Evolutionary conservation across 176 grass and related monocot genomes (phyloP), one percentile per base, ranked within the genome.

Genomic region (Oryza brachyantha): DNA sequence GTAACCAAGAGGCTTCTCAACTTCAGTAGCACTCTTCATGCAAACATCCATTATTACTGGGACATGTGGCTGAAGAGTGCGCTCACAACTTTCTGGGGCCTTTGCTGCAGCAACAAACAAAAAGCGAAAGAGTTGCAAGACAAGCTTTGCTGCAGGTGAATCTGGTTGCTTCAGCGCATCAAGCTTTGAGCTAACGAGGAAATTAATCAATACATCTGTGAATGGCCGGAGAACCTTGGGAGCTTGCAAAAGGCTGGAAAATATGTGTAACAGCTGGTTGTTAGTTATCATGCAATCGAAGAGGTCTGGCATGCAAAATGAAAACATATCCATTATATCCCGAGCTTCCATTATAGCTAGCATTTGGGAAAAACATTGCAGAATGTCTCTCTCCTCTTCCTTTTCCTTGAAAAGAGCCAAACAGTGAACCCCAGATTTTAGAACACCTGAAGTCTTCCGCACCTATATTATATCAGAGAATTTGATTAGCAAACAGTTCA

Each of bases 311-410:
- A 99, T 87, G 74, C 92, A 99, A 35, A 99, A 90, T n/a, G 96
- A 99, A 36, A 99, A 95, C 83, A 99, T 92, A 41, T 99, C 96
- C 96, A 99, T 99, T 42, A 99, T 87, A 83, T 99, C 96, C 8
- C 96, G 92, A 57, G 92, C 90, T 75, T 99, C 96, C 92, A 95
- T 95, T 88, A 99, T 93, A 85, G 87, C 86, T 66, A 99, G 41
- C 84, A 95, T 95, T 76, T 93, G 96, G 21, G 96, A 95, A 58
- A 99, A 99, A 57, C 85, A 85, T 74, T 99, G 92, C 61, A 99
- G 74, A 73, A 99, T 95, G 73, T 99, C 96, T 67, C 96, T 89
- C 65, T 99, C 96, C 37, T 99, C 96, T 6, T 99, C 96, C 78
- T 95, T 99, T 74, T 95, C 96, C 86, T 95, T 99, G 68, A 89